Conservation (phyloP, 2,329 filamentous ascomycete species). For the Arthrinium puccinioides region DNA sequence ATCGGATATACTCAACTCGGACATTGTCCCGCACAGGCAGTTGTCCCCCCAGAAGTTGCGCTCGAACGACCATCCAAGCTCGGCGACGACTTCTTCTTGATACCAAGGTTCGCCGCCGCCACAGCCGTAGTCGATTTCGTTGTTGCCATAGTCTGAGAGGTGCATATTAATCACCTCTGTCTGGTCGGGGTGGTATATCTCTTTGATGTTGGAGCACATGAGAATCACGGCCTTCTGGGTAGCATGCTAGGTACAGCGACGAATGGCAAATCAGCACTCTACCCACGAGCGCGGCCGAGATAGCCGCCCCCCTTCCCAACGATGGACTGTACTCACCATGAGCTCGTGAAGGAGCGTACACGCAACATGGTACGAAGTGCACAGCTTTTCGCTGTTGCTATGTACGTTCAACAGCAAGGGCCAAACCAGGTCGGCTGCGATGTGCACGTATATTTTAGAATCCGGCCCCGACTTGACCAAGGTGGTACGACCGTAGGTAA, state of each 20-base stretch:
- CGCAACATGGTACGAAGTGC: conserved; percentile 12
- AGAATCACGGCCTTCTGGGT: neutral
- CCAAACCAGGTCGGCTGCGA: conserved; percentile 19
- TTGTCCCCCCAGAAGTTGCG: conserved; percentile 2
- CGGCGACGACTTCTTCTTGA: neutral
- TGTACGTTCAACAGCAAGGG: conserved; percentile 16
- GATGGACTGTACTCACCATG: conserved; percentile 12
- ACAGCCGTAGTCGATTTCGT: neutral
- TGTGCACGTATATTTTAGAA: neutral
- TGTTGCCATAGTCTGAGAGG: neutral
- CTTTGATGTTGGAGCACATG: neutral
- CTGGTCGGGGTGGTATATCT: neutral
- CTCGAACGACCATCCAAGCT: conserved; percentile 6
- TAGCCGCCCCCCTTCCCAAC: neutral
- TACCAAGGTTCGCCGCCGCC: conserved; percentile 2
- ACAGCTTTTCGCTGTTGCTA: conserved; percentile 18
- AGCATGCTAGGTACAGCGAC: conserved; percentile 1
- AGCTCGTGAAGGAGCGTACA: conserved; percentile 18
- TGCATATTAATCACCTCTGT: neutral
- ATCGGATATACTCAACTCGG: neutral
- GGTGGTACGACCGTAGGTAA: conserved; percentile 9
- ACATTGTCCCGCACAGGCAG: neutral
- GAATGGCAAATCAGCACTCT: neutral
- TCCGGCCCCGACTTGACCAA: accelerated
- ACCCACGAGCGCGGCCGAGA: no score